Conservation (phyloP, 306 rosid species). For the Ormosia semicastrata region DNA sequence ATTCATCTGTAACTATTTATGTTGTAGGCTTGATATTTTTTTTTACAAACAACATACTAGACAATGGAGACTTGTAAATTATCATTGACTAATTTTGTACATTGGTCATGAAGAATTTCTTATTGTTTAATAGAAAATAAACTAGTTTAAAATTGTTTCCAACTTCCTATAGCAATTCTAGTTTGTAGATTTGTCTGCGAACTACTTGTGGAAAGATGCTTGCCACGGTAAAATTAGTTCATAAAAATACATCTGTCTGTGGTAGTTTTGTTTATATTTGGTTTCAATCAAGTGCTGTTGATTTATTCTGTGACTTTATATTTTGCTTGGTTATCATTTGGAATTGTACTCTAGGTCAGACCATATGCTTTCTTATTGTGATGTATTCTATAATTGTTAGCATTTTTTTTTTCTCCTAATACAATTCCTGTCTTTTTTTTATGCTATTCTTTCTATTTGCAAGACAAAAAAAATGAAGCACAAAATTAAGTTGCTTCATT, state of each 20-base stretch:
- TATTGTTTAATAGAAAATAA: background rate
- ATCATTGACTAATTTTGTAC: no score
- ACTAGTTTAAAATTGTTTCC: background rate
- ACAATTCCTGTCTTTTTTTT: background rate
- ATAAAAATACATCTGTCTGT: background rate
- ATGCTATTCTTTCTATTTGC: background rate
- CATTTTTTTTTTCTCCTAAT: background rate
- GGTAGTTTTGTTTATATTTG: background rate
- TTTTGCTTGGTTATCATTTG: background rate
- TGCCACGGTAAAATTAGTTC: background rate
- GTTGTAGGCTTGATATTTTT: background rate
- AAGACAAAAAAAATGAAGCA: background rate
- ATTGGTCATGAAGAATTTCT: background rate
- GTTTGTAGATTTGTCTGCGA: conserved; percentile 1
- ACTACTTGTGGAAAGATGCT: background rate
- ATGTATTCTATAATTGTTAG: background rate
- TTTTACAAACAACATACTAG: background rate
- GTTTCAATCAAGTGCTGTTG: background rate
- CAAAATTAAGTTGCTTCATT: background rate
- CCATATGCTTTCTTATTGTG: background rate
- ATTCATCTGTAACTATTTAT: background rate
- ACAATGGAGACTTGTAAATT: no score
- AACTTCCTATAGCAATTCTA: background rate
- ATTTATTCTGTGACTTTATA: background rate
- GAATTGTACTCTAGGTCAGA: background rate